Base-by-base conservation (phyloP, 2,329 filamentous ascomycete genomes). In the Cryphonectria nitschkei region DNA sequence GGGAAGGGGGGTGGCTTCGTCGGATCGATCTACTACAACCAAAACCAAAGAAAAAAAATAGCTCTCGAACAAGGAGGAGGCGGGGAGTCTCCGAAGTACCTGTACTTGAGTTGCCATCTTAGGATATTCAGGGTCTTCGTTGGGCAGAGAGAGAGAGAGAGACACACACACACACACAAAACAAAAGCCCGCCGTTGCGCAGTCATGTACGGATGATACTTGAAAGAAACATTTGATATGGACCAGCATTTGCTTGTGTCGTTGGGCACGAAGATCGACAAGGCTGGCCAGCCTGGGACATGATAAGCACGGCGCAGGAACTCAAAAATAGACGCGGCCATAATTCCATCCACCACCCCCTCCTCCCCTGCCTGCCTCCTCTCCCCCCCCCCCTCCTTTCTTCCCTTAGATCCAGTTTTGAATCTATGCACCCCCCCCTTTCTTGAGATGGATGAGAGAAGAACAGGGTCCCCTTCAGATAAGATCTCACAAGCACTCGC, bases 251-350 rank as follows among this genome's bases (percentile, higher is more conserved):
- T n/a, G 29, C 37, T 54, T 52, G 32, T n/a, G 50, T 41, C 58
- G 63, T 72, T 70, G 70, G 70, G 70, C 70, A 67, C 63, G 67
- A 67, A 72, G 70, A 72, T 72, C 70, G 64, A 65, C 70, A 64
- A 50, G 43, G 46, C n/a, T 43, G 34, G 46, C 64, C 43, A 37
- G 29, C 46, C 22, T 54, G 62, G 26, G 62, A 29, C 41, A 46
- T 54, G 64, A 37, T 32, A 34, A 58, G 58, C 58, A 61, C 61
- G 11, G 54, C 43, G 37, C 54, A 39, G 26, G 32, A 41, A 19
- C 39, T 54, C 58, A 22, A 68, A 68, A 68, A 68, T 56, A 68
- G 43, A 41, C 46, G 46, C 32, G 34, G 58, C 13, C 54, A 58
- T 7, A 32, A 26, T 58, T 26, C 16, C 16, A 32, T 9, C 54